These are phyloP conservation scores for Blastocystis sp. DNA, from an alignment of 352 stramenopile genomes.

Conservation along the genomic window DNA sequence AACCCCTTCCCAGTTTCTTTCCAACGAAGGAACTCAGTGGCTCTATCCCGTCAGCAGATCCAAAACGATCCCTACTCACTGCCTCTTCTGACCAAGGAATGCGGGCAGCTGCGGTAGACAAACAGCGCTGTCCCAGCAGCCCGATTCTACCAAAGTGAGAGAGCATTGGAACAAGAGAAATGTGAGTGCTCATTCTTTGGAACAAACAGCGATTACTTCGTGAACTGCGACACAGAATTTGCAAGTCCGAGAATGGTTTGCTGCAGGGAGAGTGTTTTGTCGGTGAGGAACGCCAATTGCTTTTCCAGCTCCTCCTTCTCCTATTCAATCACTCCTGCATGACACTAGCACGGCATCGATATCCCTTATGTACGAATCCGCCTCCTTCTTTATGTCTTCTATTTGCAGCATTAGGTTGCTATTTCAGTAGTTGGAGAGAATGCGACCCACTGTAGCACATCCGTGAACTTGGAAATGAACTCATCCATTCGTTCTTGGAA, in stretches of 20 bases:
- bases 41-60: background rate
- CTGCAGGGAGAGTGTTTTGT: slow-evolving; percentile 30
- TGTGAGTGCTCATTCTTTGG: background rate
- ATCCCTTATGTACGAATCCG: slow-evolving; percentile 7
- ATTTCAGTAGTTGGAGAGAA: background rate
- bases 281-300: slow-evolving; percentile 47
- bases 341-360: background rate
- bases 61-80: background rate
- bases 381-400: background rate
- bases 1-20: slow-evolving; percentile 10
- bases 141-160: background rate
- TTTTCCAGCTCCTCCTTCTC: slow-evolving; percentile 28
- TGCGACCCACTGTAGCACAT: background rate
- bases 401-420: slow-evolving; percentile 22
- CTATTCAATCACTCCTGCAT: background rate
- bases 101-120: background rate
- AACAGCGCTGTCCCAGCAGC: background rate
- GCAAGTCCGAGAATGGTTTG: slow-evolving; percentile 27
- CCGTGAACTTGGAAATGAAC: slow-evolving; percentile 7
- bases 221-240: background rate
- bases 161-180: background rate
- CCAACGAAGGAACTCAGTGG: slow-evolving; percentile 24
- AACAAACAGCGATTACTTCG: slow-evolving; percentile 17
- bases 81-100: slow-evolving; percentile 3
- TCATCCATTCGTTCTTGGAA: slow-evolving; percentile 16